Base-by-base conservation (phyloP, 23 red algal genomes). In the Gracilaria gracilis region DNA sequence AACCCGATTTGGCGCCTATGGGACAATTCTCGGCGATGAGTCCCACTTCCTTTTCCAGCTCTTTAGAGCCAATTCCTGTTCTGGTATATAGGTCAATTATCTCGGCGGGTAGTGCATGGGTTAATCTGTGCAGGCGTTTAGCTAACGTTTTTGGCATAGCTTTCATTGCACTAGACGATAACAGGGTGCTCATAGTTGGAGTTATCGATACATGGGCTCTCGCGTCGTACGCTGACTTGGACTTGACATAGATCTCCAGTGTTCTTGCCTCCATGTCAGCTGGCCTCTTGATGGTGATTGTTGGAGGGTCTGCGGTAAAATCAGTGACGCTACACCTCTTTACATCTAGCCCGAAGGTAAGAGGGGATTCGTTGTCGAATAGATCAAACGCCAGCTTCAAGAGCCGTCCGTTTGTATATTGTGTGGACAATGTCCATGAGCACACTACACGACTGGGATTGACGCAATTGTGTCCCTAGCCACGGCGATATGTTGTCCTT, bases 311-410 rank as follows among this genome's bases (percentile, higher is more conserved):
- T 39, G 3, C 1, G 7, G 16, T 23, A 35, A 50, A 74, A 54
- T 73, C 21, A 31, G 20, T 49, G 9, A 61, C 42, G 15, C 23
- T 66, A 44, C 53, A 37, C 27, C 32, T 57, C 12, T 59, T 38
- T 11, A 87, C 39, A 55, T 87, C 83, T 14, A 87, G 33, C 4
- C 83, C 83, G 20, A 66, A 75, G 8, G 31, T 87, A 1, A 87
- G n/a, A n/a, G n/a, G n/a, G n/a, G n/a, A n/a, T n/a, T n/a, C n/a
- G n/a, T n/a, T n/a, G n/a, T n/a, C n/a, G n/a, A 75, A 38, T 2
- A 87, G 83, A 37, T 75, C 83, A 64, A 87, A 87, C 33, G 83
- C 57, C 37, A 87, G 64, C 12, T 59, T 21, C 36, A 57, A 36
- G 34, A 29, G 8, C 57, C 70, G 11, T 39, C 32, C 58, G 57